Conservation (phyloP, 2,329 filamentous ascomycete species). For the Botryotinia calthae region DNA sequence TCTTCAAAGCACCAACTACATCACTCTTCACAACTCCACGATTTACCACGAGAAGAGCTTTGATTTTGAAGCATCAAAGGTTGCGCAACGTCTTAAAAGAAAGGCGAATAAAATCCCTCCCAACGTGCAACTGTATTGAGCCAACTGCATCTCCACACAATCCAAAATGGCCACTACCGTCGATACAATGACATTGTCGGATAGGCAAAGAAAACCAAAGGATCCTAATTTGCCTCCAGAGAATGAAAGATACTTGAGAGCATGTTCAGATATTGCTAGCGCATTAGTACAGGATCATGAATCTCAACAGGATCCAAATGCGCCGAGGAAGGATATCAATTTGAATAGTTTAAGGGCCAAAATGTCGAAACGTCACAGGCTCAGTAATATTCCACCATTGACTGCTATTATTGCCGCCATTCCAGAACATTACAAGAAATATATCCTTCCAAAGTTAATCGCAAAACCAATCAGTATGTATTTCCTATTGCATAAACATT, state of each 20-base stretch:
- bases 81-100: too few relatives aligned
- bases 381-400: slow-evolving; percentile 83
- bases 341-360: slow-evolving; percentile 84
- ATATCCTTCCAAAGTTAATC: slow-evolving; percentile 92
- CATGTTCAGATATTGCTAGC: slow-evolving; percentile 93
- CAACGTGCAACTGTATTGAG: neutral
- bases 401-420: slow-evolving; percentile 98
- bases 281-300: slow-evolving; percentile 94
- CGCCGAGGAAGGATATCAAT: slow-evolving; percentile 82
- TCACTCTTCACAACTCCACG: neutral
- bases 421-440: slow-evolving; percentile 99
- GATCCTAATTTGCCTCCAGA: slow-evolving; percentile 78
- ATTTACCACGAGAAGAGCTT: neutral
- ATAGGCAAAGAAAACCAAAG: slow-evolving; percentile 58
- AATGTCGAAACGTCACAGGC: slow-evolving; percentile 86
- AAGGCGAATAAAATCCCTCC: neutral
- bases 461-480: slow-evolving; percentile 86
- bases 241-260: slow-evolving; percentile 89
- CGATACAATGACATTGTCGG: slow-evolving; percentile 55
- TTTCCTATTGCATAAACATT: neutral
- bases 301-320: slow-evolving; percentile 68
- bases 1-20: neutral
- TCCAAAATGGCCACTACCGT: slow-evolving; percentile 57
- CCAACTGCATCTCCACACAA: neutral
- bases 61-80: neutral